Evolutionary conservation across 2,329 filamentous ascomycete genomes (phyloP).

Genomic region (Colletotrichum salicis): DNA sequence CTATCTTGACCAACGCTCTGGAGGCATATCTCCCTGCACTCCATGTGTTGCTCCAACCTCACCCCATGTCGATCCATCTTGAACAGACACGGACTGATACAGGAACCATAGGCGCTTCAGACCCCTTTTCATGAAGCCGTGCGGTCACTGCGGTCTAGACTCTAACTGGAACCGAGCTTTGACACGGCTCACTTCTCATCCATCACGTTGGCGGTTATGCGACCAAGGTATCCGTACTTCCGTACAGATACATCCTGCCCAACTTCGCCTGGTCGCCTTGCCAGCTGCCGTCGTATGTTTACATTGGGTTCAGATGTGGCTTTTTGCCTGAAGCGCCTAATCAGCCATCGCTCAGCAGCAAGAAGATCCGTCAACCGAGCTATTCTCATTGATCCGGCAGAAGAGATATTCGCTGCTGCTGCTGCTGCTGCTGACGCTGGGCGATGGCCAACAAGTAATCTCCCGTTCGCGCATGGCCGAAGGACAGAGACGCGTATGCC

Average conservation of each 20-base stretch:
- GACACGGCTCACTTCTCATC: slow-evolving; percentile 30
- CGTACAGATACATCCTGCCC: background rate
- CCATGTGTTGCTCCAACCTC: slow-evolving; percentile 18
- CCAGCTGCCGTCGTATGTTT: background rate
- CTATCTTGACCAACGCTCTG: background rate
- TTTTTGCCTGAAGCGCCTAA: background rate
- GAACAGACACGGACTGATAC: background rate
- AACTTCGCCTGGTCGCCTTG: background rate
- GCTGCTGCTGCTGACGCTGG: background rate
- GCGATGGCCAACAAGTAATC: background rate
- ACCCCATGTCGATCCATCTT: slow-evolving; percentile 16
- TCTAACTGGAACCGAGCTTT: slow-evolving; percentile 13
- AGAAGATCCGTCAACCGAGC: background rate
- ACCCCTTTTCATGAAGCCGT: background rate
- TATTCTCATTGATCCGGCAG: background rate
- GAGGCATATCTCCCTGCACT: background rate
- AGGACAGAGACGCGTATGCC: background rate
- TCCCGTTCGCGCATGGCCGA: background rate
- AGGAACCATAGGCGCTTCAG: slow-evolving; percentile 1
- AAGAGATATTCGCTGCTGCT: background rate
- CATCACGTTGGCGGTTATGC: background rate
- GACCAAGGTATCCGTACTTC: background rate
- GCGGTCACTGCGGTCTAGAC: slow-evolving; percentile 21
- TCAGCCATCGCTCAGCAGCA: background rate
- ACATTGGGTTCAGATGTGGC: background rate